phyloP scores from a whole-genome alignment of 495 filamentous ascomycete species.

The Daldinia loculata region DNA sequence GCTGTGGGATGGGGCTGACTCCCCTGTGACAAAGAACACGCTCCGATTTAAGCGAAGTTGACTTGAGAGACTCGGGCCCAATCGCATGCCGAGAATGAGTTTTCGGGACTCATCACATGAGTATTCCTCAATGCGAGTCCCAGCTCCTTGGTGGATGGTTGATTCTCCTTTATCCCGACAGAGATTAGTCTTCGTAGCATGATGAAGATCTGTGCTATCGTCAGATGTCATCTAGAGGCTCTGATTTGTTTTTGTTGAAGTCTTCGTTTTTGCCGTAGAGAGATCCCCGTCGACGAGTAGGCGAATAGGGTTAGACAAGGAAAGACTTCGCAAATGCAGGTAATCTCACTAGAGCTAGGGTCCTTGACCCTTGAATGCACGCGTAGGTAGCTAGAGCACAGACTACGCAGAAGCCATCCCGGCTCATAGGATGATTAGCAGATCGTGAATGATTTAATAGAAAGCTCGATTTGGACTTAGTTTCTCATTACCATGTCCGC shows the following conservation, averaged over 20 bases:
- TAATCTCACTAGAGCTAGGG: constrained; percentile 35
- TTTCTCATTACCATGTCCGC: constrained; percentile 12
- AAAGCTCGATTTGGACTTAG: constrained; percentile 31
- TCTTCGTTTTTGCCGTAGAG: constrained; percentile 30
- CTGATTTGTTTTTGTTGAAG: constrained; percentile 33
- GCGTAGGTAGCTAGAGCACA: constrained; percentile 15
- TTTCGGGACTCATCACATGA: constrained; percentile 39
- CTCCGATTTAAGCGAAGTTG: constrained; percentile 38
- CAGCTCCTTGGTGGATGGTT: constrained; percentile 36
- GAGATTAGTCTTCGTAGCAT: constrained; percentile 34
- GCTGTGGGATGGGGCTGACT: constrained; percentile 3
- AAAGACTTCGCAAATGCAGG: constrained; percentile 36
- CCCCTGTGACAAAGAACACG: constrained; percentile 18
- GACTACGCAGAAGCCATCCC: constrained; percentile 19
- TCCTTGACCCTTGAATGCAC: constrained; percentile 23
- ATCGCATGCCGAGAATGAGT: constrained; percentile 34
- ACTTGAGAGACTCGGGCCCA: constrained; percentile 21
- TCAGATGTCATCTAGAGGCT: constrained; percentile 26
- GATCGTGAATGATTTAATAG: constrained; percentile 35
- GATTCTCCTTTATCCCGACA: constrained; percentile 41
- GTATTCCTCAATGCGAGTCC: constrained; percentile 41
- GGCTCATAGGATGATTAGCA: constrained; percentile 25
- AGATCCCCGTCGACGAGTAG: constrained; percentile 25
- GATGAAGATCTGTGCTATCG: constrained; percentile 32
- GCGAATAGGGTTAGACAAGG: constrained; percentile 42